Evolutionary conservation across 306 rosid genomes (phyloP), one percentile per base, ranked within the genome.

Genomic region (Urtica urens): DNA sequence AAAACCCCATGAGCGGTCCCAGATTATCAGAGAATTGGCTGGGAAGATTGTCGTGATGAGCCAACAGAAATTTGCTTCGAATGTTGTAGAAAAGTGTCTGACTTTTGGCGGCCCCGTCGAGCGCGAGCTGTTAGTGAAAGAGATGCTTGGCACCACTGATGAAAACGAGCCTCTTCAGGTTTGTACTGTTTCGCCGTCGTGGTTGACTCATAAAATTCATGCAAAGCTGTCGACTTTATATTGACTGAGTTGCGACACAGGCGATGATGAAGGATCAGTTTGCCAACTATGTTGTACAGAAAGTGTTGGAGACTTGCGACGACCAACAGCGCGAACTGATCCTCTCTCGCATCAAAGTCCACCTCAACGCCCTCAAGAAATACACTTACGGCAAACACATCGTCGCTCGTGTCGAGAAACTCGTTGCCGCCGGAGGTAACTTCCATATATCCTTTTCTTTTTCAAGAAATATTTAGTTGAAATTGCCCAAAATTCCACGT

Each of bases 161-260:
- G 96, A 88, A 76, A 88, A 88, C 16, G 94, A 88, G 74, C 94
- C 94, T 38, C 94, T 83, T 72, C 96, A 88, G 96, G 97, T 88
- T n/a, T n/a, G n/a, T n/a, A n/a, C n/a, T n/a, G 60, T 48, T 65
- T 66, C 34, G 57, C 54, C 23, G 26, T 8, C 38, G 45, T 10
- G 3, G 28, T 29, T 35, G 21, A 56, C 46, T 57, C 22, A 28
- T 7, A 21, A 21, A 19, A 3, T 18, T 4, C n/a, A 22, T 44
- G 2, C 9, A 40, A 39, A 39, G 18, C 5, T 39, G 7, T 39
- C 9, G 16, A n/a, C 41, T 39, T n/a, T 39, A 39, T 2, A 16
- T n/a, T 39, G 18, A 10, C 21, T 8, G 19, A 1, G 19, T 39
- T n/a, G 2, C 39, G 23, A 31, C 23, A 13, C 76, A 77, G 83